Base-by-base conservation (phyloP, 2,329 filamentous ascomycete species). In the Neonectria coccinea region DNA sequence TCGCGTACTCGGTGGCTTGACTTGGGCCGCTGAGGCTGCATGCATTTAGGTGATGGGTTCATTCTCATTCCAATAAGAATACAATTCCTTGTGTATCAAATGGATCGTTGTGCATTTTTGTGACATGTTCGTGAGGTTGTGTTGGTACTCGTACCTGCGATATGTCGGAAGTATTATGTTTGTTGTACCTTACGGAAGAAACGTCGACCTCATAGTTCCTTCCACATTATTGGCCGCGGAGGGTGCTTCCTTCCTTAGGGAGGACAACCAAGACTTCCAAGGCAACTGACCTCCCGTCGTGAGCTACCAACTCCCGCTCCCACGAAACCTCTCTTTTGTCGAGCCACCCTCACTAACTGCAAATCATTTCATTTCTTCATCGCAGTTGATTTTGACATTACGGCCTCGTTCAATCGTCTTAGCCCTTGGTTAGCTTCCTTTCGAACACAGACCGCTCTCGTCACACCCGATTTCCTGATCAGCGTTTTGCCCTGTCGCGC, bases 1-100 rank as follows among this genome's bases (percentile, higher is more conserved):
- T 55, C 64, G 45, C 60, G 66, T 59, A 53, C 44, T 63, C 61
- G 65, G 61, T 64, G 59, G 42, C 62, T 70, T 70, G 59, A 61
- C 42, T 50, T 57, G 54, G 33, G 62, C 48, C 63, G 53, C 33
- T 8, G 41, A 53, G 57, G 48, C 33, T 56, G 48, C 29, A 59
- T 61, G 59, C 64, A 59, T 61, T 62, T 56, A 59, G 16, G 47
- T 45, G 52, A 51, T 18, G 44, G 36, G 50, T 25, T 29, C 20
- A 33, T 41, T 58, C 47, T 45, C 44, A 16, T 54, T n/a, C 36
- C 18, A 25, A 39, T 55, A 48, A 47, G 27, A 67, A 67, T 67
- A 67, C 47, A 67, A 48, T 59, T 62, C 53, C 9, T 60, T 60
- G 27, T 58, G 56, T 63, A 52, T 55, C 20, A 56, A 9, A 29